Percentiles rank a stretch among this genome's conserved stretches.
phyloP scores from a whole-genome alignment of 257 asterid species.

The Thymus quinquecostatus region DNA sequence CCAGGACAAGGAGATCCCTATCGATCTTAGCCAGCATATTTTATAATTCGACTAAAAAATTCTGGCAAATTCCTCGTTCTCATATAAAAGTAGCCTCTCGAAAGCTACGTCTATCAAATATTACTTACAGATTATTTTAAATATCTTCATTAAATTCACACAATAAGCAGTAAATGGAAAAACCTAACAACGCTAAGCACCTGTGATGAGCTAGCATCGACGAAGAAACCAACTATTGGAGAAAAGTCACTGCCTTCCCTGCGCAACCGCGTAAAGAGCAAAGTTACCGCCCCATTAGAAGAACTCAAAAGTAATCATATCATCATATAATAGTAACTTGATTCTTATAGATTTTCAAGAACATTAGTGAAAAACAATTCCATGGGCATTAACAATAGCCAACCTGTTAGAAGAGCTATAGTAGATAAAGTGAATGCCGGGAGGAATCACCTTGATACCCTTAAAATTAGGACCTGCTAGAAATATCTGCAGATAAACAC shows the following conservation, averaged over 20 bases:
- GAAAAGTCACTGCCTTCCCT: conserved; percentile 85
- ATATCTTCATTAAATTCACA: neutral
- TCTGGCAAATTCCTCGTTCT: conserved; percentile 12
- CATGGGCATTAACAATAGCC: neutral
- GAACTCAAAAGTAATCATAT: neutral
- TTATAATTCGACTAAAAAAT: neutral
- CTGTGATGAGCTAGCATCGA: conserved; percentile 64
- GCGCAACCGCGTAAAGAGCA: conserved; percentile 28
- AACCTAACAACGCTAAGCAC: conserved; percentile 36
- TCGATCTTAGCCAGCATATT: neutral
- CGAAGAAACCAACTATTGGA: conserved; percentile 77
- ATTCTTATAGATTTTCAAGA: neutral
- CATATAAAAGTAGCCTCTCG: conserved; percentile 3
- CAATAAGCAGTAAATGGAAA: conserved; percentile 5
- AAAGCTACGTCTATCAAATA: neutral
- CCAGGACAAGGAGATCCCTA: conserved; percentile 1
- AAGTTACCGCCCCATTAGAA: conserved; percentile 13
- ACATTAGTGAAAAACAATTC: neutral
- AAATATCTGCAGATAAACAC: conserved; percentile 54
- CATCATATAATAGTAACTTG: neutral
- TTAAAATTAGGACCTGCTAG: conserved; percentile 83
- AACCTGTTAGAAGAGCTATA: conserved; percentile 79
- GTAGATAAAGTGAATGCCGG: conserved; percentile 82
- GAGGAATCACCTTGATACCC: conserved; percentile 96
- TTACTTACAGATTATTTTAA: neutral